A percentile compares a stretch with the other conserved stretches of the same genome.
phyloP scores from a whole-genome alignment of 495 filamentous ascomycete species.

The Articulospora tetracladia region DNA sequence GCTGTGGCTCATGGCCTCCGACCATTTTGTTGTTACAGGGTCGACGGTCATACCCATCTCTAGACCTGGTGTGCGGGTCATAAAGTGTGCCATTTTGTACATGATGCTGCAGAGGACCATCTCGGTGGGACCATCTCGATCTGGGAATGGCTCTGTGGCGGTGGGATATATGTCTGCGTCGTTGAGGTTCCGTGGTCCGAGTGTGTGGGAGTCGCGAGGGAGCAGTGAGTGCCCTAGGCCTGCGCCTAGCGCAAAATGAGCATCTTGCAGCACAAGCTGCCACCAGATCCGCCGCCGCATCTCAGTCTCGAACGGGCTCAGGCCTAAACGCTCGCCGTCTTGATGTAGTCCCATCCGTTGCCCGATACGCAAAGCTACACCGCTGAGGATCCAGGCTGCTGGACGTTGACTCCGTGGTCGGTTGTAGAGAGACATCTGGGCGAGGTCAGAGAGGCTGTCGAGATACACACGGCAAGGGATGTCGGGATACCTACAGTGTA shows the following conservation, averaged over 20 bases:
- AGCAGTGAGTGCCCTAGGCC: constrained; percentile 20
- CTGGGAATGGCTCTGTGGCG: constrained; percentile 64
- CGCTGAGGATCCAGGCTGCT: constrained; percentile 51
- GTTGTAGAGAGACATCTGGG: background rate
- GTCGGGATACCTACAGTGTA: background rate
- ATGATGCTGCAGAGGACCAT: constrained; percentile 71
- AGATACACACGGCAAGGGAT: background rate
- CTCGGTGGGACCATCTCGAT: constrained; percentile 61
- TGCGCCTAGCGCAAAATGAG: constrained; percentile 39
- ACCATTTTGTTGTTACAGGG: background rate
- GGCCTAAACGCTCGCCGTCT: constrained; percentile 64
- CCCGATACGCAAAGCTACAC: constrained; percentile 71
- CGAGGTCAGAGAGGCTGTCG: background rate
- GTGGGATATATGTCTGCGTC: constrained; percentile 66
- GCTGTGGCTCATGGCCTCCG: background rate
- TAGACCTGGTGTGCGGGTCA: constrained; percentile 4
- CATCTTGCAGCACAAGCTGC: constrained; percentile 67
- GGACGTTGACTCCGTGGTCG: background rate
- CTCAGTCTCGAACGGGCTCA: constrained; percentile 73
- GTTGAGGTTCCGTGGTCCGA: constrained; percentile 80
- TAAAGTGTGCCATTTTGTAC: constrained; percentile 50
- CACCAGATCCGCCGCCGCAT: constrained; percentile 82
- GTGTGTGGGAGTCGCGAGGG: constrained; percentile 69
- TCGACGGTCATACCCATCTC: background rate
- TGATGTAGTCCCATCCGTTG: constrained; percentile 74